A percentile compares a stretch with the other conserved stretches of the same genome.
Evolutionary conservation across 2,329 filamentous ascomycete genomes (phyloP).

Genomic region (Apiospora arundinis): DNA sequence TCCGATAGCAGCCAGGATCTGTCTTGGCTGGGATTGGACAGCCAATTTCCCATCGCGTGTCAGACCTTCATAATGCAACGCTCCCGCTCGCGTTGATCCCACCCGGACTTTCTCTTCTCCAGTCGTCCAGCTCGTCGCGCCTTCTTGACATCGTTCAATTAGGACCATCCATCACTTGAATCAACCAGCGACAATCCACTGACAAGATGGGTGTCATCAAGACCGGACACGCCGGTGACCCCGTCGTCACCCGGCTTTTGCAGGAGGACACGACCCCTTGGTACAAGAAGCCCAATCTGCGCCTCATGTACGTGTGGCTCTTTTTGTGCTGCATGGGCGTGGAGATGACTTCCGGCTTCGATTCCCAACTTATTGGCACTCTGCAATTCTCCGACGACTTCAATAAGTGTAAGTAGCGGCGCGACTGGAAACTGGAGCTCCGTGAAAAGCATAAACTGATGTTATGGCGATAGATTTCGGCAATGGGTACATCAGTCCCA

Average conservation of each 20-base stretch:
- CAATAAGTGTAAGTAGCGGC: conserved; percentile 41
- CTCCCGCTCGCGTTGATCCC: background rate
- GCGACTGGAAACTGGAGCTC: conserved; percentile 12
- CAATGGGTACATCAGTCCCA: conserved; percentile 30
- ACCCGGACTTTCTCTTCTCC: background rate
- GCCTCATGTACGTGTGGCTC: conserved; percentile 61
- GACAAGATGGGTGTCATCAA: conserved; percentile 16
- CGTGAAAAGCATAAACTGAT: background rate
- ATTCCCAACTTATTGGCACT: conserved; percentile 54
- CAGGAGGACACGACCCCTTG: conserved; percentile 52
- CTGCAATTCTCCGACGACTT: conserved; percentile 48
- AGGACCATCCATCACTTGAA: background rate
- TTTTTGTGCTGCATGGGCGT: conserved; percentile 68
- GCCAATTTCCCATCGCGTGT: background rate
- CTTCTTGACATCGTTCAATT: background rate
- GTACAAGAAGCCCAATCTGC: conserved; percentile 66
- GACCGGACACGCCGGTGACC: conserved; percentile 35
- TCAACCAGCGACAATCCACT: background rate
- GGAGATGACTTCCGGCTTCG: conserved; percentile 56
- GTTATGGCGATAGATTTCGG: conserved; percentile 46
- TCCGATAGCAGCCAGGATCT: background rate
- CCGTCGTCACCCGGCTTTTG: conserved; percentile 45
- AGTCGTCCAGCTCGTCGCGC: background rate
- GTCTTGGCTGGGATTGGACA: conserved; percentile 4
- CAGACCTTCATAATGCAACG: conserved; percentile 16